These are phyloP conservation scores for Raphanus raphanistrum DNA, from an alignment of 345 rosid species.

Conservation along the genomic window DNA sequence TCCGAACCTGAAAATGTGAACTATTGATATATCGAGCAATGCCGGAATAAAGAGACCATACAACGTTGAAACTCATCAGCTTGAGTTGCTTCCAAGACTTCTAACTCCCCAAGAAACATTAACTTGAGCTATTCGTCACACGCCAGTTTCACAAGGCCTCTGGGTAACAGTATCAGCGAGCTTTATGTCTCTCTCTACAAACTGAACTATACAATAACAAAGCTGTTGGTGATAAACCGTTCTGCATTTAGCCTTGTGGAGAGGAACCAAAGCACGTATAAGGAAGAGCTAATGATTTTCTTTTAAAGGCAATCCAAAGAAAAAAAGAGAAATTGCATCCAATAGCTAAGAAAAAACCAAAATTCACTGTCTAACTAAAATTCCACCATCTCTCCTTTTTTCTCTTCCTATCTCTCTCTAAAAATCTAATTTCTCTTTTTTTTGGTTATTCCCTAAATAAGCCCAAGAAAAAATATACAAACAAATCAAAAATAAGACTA, in stretches of 20 bases:
- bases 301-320: neutral
- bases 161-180: neutral
- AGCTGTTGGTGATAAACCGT: neutral
- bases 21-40: neutral
- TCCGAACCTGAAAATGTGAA: neutral
- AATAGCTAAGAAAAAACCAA: no score
- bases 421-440: no score
- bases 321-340: no score
- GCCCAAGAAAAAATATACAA: no score
- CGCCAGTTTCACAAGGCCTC: neutral
- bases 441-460: no score
- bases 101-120: neutral
- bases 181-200: neutral
- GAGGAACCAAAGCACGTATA: neutral
- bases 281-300: neutral
- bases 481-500: no score
- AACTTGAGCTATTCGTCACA: neutral
- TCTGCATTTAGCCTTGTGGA: neutral
- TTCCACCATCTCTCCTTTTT: no score
- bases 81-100: neutral
- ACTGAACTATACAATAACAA: neutral
- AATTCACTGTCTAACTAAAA: no score
- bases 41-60: neutral
- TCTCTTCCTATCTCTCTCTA: no score
- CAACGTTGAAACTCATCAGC: neutral